phyloP scores from a whole-genome alignment of 2,329 filamentous ascomycete species.

The Fusarium napiforme region DNA sequence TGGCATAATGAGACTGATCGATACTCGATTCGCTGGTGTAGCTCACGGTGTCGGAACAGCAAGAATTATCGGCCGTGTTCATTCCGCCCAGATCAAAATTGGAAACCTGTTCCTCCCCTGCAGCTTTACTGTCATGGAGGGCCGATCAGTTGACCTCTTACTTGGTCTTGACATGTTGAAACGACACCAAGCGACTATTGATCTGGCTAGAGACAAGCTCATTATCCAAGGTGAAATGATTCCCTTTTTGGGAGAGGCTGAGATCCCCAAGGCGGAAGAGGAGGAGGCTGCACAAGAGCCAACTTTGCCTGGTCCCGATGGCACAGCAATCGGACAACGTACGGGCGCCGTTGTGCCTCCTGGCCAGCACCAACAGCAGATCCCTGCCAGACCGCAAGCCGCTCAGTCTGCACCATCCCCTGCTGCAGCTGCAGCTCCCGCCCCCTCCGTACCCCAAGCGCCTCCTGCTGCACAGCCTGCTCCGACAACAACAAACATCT shows the following conservation, averaged over 20 bases:
- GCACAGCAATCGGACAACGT: constrained; percentile 86
- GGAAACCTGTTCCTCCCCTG: constrained; percentile 88
- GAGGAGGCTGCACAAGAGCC: constrained; percentile 82
- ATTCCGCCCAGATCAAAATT: constrained; percentile 94
- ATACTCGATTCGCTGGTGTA: constrained; percentile 90
- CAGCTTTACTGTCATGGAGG: constrained; percentile 99
- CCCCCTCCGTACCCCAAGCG: constrained; percentile 44
- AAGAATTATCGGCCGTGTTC: constrained; percentile 92
- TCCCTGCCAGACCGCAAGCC: constrained; percentile 32
- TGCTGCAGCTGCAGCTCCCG: constrained; percentile 43
- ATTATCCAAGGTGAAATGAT: constrained; percentile 91
- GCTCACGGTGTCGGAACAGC: constrained; percentile 95
- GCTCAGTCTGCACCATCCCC: constrained; percentile 42
- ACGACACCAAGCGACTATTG: constrained; percentile 91
- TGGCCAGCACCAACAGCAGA: constrained; percentile 30
- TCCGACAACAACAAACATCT: constrained; percentile 52
- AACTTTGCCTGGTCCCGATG: constrained; percentile 83
- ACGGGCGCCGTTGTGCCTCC: constrained; percentile 75
- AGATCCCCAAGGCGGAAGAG: constrained; percentile 89
- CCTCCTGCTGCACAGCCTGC: constrained; percentile 44
- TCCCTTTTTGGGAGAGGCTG: constrained; percentile 88
- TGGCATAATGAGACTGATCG: constrained; percentile 95
- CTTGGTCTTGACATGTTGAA: constrained; percentile 97
- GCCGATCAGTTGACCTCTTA: constrained; percentile 92
- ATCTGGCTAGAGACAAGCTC: constrained; percentile 84